These are phyloP conservation scores for Coniella vitis DNA, from an alignment of 2,329 filamentous ascomycete genomes.

Conservation along the genomic window DNA sequence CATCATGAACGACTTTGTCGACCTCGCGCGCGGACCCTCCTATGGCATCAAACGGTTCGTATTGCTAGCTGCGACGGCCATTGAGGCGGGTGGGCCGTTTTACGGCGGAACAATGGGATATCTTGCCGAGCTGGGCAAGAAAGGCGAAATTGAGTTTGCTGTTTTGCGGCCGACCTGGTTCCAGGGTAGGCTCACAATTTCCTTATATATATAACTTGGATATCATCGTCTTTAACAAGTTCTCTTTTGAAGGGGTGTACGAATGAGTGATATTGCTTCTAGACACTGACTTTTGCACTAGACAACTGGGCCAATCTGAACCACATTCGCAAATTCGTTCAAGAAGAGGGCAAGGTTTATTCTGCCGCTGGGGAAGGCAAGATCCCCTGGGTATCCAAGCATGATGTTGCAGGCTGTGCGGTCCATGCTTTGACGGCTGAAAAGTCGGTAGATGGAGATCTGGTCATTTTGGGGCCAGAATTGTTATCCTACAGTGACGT, in stretches of 20 bases:
- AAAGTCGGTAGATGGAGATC: constrained; percentile 34
- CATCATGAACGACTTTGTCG: constrained; percentile 34
- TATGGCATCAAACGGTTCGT: constrained; percentile 36
- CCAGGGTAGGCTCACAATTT: constrained; percentile 16
- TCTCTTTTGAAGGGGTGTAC: too few relatives aligned
- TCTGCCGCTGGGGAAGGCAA: constrained; percentile 36
- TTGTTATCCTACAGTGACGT: constrained; percentile 30
- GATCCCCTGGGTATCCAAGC: constrained; percentile 38
- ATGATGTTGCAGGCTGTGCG: constrained; percentile 41
- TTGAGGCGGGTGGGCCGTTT: constrained; percentile 29
- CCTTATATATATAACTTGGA: too few relatives aligned
- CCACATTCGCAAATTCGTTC: constrained; percentile 25
- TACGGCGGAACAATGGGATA: constrained; percentile 33
- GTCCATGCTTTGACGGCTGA: constrained; percentile 31
- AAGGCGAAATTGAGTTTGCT: constrained; percentile 32
- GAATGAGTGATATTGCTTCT: too few relatives aligned
- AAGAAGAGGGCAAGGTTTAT: constrained; percentile 32
- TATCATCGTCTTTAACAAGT: too few relatives aligned
- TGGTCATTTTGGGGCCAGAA: constrained; percentile 30
- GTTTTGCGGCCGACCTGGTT: constrained; percentile 43
- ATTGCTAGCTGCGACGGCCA: constrained; percentile 32
- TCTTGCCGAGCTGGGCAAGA: constrained; percentile 28
- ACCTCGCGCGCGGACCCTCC: constrained; percentile 27
- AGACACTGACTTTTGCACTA: too few relatives aligned
- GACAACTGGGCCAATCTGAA: constrained; percentile 36